phyloP scores from a whole-genome alignment of 257 asterid species.

The Solanum virginianum region DNA sequence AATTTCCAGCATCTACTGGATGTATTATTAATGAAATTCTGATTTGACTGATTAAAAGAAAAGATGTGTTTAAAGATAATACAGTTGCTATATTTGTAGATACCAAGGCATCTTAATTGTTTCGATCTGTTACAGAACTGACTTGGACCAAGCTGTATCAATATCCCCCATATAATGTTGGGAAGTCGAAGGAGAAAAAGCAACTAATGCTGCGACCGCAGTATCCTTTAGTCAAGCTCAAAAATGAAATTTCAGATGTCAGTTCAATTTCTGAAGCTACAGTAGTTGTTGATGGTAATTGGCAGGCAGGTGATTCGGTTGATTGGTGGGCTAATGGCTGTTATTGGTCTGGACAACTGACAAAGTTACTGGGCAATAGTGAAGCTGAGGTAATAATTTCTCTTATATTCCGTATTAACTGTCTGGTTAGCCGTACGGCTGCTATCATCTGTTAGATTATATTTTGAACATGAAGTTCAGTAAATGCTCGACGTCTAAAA shows the following conservation, averaged over 20 bases:
- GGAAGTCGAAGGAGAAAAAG: slow-evolving; percentile 4
- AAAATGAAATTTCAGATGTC: slow-evolving; percentile 10
- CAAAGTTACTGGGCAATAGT: slow-evolving; percentile 23
- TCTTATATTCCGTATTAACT: neutral
- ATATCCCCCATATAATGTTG: slow-evolving; percentile 4
- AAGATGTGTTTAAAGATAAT: neutral
- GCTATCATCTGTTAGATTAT: neutral
- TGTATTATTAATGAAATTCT: neutral
- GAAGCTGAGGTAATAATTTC: slow-evolving; percentile 42
- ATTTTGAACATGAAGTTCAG: neutral
- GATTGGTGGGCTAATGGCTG: slow-evolving; percentile 41
- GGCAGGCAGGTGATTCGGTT: slow-evolving; percentile 79
- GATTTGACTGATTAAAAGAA: neutral
- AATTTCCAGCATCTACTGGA: neutral
- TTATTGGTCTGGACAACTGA: slow-evolving; percentile 59
- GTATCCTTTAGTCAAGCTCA: slow-evolving; percentile 39
- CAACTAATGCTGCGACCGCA: slow-evolving; percentile 60
- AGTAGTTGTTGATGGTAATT: slow-evolving; percentile 30
- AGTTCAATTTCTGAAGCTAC: slow-evolving; percentile 25
- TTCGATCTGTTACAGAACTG: slow-evolving; percentile 2
- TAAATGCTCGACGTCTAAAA: neutral
- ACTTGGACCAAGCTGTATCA: slow-evolving; percentile 35
- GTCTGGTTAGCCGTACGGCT: neutral
- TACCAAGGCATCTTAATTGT: neutral
- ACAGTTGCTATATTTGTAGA: neutral